A percentile compares a stretch with the other conserved stretches of the same genome.
phyloP scores from a whole-genome alignment of 1,139 yeast species.

The Geotrichum carabidarum region DNA sequence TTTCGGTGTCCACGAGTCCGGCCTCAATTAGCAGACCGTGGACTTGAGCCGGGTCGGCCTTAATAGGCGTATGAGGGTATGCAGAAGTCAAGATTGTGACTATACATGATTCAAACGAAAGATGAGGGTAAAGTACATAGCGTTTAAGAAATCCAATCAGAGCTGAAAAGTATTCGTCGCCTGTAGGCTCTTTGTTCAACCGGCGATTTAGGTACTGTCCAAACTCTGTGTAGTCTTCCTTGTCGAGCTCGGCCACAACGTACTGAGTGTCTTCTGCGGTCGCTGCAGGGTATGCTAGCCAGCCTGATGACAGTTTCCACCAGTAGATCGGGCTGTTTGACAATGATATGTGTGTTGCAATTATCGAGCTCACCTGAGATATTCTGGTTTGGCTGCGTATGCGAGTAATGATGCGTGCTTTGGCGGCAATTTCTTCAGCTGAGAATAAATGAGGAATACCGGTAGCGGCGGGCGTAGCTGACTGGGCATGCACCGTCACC shows the following conservation, averaged over 20 bases:
- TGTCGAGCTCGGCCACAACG: conserved; percentile 9
- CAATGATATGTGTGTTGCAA: conserved; percentile 18
- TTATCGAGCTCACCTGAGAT: conserved; percentile 7
- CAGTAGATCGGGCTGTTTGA: conserved; percentile 17
- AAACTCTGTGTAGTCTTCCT: conserved; percentile 6
- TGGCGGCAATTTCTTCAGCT: conserved; percentile 7
- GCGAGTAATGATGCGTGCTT: conserved; percentile 12
- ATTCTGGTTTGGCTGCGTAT: neutral
- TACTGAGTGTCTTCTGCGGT: conserved; percentile 17
- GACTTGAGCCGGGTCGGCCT: conserved; percentile 10
- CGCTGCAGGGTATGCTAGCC: conserved; percentile 12
- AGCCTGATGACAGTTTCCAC: conserved; percentile 13
- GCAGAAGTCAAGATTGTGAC: conserved; percentile 13
- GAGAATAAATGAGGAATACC: conserved; percentile 6
- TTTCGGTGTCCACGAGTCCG: conserved; percentile 9
- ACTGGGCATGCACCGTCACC: conserved; percentile 13
- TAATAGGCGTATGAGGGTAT: neutral
- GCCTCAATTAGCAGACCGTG: conserved; percentile 15
- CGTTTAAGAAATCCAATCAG: conserved; percentile 21
- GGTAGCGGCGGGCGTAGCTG: conserved; percentile 4
- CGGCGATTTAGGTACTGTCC: conserved; percentile 1
- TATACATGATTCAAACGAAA: conserved; percentile 22
- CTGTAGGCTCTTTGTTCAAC: conserved; percentile 7
- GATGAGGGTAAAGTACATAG: conserved; percentile 27
- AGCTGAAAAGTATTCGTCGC: conserved; percentile 11